Evolutionary conservation across 768 basidiomycete species (phyloP).

Genomic region (Artomyces pyxidatus): DNA sequence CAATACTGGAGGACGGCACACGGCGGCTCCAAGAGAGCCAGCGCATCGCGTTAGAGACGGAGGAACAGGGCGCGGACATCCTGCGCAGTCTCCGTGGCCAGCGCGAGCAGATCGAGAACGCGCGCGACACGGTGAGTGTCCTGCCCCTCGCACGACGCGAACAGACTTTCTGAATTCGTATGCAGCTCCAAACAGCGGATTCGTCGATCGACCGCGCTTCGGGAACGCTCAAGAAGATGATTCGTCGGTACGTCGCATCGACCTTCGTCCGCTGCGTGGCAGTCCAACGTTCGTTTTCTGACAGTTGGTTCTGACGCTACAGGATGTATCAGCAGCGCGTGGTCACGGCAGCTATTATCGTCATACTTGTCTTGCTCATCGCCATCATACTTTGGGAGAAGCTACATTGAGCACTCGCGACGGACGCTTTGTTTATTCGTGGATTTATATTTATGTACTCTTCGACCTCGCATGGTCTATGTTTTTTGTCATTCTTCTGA

Average conservation of each 20-base stretch:
- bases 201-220: conserved; percentile 85
- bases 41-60: conserved; percentile 90
- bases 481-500: too few species aligned
- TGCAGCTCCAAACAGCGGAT: conserved; percentile 79
- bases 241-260: conserved; percentile 62
- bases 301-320: conserved; percentile 24
- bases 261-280: too few species aligned
- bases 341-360: conserved; percentile 80
- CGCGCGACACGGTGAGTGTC: conserved; percentile 71
- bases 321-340: conserved; percentile 98
- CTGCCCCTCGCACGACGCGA: background rate
- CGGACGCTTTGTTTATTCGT: background rate
- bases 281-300: conserved; percentile 12
- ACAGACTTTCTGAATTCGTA: background rate
- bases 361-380: conserved; percentile 79
- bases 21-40: conserved; percentile 85
- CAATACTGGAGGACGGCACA: conserved; percentile 76
- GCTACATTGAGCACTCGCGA: too few species aligned
- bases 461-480: too few species aligned
- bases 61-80: conserved; percentile 92
- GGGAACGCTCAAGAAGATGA: conserved; percentile 91
- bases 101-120: conserved; percentile 90
- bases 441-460: background rate
- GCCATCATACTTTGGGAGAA: conserved; percentile 77
- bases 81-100: conserved; percentile 77